Evolutionary conservation across 2,329 filamentous ascomycete species (phyloP).

Genomic region (Aphanoascus verrucosus): DNA sequence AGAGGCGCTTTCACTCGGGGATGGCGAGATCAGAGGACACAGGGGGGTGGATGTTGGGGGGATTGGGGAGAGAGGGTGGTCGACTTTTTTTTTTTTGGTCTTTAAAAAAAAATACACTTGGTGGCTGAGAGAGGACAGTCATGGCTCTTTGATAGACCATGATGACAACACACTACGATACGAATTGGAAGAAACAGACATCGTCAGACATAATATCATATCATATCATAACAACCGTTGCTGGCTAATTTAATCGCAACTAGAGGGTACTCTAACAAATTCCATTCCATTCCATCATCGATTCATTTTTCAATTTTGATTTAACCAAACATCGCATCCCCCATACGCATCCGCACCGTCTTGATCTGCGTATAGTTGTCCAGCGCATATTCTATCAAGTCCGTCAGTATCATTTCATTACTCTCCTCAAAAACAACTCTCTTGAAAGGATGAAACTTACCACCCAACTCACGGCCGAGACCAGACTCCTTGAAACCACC

Average conservation of each 20-base stretch:
- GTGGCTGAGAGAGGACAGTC: too few species aligned
- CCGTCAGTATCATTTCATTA: neutral
- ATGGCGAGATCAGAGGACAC: constrained; percentile 47
- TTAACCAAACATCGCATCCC: constrained; percentile 38
- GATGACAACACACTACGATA: neutral
- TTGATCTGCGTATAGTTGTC: constrained; percentile 43
- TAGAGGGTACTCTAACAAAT: too few species aligned
- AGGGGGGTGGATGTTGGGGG: constrained; percentile 29
- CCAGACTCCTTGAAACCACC: constrained; percentile 38
- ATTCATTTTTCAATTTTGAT: too few species aligned
- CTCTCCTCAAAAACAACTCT: too few species aligned
- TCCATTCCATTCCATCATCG: too few species aligned
- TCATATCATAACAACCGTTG: too few species aligned
- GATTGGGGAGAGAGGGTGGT: constrained; percentile 29
- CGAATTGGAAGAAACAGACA: too few species aligned
- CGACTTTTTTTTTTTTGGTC: constrained; percentile 30
- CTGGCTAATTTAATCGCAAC: too few species aligned
- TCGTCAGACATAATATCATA: too few species aligned
- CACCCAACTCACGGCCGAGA: constrained; percentile 38
- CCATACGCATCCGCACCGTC: constrained; percentile 37
- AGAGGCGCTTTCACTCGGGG: constrained; percentile 45
- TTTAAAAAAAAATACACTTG: neutral
- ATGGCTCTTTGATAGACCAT: too few species aligned
- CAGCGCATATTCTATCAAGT: constrained; percentile 32
- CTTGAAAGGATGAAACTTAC: constrained; percentile 10